Base-by-base conservation (phyloP, 805 yeast species). In the Ogataea ganodermae region DNA sequence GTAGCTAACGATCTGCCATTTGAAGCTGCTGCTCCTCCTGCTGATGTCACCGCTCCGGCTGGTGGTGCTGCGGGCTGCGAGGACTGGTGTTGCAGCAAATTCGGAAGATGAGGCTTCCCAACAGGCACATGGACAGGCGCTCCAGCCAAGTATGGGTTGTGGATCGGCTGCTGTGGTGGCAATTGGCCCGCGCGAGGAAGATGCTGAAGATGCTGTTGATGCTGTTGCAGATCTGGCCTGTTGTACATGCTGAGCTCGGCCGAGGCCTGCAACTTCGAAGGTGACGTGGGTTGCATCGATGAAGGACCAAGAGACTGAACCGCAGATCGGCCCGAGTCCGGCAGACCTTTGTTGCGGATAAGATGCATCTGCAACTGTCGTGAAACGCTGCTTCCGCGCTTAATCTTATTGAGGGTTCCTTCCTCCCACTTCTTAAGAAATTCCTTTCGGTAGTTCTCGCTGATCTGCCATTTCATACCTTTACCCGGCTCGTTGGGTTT, bases 401-500 rank as follows among this genome's bases (percentile, higher is more conserved):
- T 81, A 16, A 83, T 76, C 59, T 86, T 87, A 57, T 83, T 80
- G 41, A 86, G 68, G 32, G 85, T 78, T 13, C 96, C 96, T 50
- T 79, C 83, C 49, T 80, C 80, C 70, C 91, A 83, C 70, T 90
- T 88, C 56, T 77, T 79, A 63, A 91, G 68, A 60, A 91, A 91
- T 55, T 94, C 99, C 37, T 83, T 83, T 59, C 86, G 84, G 65
- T 86, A 92, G 40, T 83, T 72, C 33, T 89, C 94, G 53, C 90
- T 82, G 49, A 94, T 91, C 70, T 90, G 95, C 99, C 99, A 94
- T 69, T 94, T 94, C 96, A 94, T 92, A 54, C 99, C 98, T 67
- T 94, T 94, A 14, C 99, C 99, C 0, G 98, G 97, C 70, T 94
- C 98, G 66, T 89, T 86, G 24, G 96, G 91, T 63, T 87, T 80